Percentiles rank a stretch among this genome's conserved stretches.
Evolutionary conservation across 805 yeast species (phyloP).

Genomic region (Nakazawaea pomicola): DNA sequence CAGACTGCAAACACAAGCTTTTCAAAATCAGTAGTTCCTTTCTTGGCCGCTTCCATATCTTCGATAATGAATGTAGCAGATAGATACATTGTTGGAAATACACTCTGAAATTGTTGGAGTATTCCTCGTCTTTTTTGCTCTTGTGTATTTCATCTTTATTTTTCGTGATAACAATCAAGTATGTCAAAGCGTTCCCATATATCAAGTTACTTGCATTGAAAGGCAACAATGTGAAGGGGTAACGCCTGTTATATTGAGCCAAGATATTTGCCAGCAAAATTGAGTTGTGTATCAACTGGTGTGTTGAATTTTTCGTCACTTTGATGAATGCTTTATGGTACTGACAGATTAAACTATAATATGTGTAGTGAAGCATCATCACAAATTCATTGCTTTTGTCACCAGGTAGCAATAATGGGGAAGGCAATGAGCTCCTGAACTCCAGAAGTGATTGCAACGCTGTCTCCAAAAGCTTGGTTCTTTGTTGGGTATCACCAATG

Average conservation of each 20-base stretch:
- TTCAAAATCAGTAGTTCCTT: conserved; percentile 5
- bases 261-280: conserved; percentile 4
- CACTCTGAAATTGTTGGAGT: background rate
- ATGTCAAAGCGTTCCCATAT: conserved; percentile 6
- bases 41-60: conserved; percentile 10
- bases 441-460: conserved; percentile 22
- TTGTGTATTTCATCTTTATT: background rate
- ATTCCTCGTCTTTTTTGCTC: background rate
- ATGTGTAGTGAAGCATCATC: conserved; percentile 21
- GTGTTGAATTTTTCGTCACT: background rate
- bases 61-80: conserved; percentile 4
- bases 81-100: background rate
- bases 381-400: conserved; percentile 12
- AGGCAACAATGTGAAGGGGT: background rate
- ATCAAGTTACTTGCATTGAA: conserved; percentile 5
- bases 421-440: conserved; percentile 20
- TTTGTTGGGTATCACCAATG: conserved; percentile 27
- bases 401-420: conserved; percentile 9
- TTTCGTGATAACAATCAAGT: conserved; percentile 5
- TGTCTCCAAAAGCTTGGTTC: conserved; percentile 19
- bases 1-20: background rate
- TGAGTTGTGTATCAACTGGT: background rate
- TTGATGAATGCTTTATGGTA: conserved; percentile 6
- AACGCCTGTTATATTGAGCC: background rate
- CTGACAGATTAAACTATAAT: conserved; percentile 12